phyloP scores from a whole-genome alignment of 331 rosid species.

The Acacia concinna region DNA sequence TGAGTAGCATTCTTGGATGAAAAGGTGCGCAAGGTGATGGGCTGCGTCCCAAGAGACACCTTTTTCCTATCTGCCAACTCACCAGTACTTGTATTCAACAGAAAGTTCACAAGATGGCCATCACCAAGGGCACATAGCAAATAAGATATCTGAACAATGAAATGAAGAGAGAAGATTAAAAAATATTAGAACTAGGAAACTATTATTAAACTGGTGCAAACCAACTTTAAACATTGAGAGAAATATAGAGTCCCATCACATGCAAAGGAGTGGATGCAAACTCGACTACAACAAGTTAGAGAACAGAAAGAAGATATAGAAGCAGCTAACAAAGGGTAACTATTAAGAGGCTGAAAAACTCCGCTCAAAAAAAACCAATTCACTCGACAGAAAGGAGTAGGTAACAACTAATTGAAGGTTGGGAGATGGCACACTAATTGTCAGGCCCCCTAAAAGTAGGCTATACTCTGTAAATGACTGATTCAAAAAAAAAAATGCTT shows the following conservation, averaged over 20 bases:
- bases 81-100: slow-evolving; percentile 59
- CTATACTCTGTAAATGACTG: neutral
- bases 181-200: slow-evolving; percentile 17
- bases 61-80: slow-evolving; percentile 68
- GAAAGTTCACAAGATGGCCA: slow-evolving; percentile 73
- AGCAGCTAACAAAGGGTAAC: neutral
- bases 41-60: slow-evolving; percentile 81
- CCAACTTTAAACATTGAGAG: neutral
- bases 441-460: neutral
- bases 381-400: neutral
- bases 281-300: neutral
- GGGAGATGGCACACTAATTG: neutral
- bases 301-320: neutral
- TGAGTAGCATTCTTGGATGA: slow-evolving; percentile 72
- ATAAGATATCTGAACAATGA: slow-evolving; percentile 61
- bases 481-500: neutral
- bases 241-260: neutral
- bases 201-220: neutral
- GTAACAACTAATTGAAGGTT: neutral
- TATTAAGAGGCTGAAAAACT: neutral
- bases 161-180: neutral
- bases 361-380: neutral
- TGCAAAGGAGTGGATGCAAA: neutral
- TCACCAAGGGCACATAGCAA: slow-evolving; percentile 74
- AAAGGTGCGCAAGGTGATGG: slow-evolving; percentile 73